phyloP scores from a whole-genome alignment of 257 asterid genomes.

The Fraxinus anomala region DNA sequence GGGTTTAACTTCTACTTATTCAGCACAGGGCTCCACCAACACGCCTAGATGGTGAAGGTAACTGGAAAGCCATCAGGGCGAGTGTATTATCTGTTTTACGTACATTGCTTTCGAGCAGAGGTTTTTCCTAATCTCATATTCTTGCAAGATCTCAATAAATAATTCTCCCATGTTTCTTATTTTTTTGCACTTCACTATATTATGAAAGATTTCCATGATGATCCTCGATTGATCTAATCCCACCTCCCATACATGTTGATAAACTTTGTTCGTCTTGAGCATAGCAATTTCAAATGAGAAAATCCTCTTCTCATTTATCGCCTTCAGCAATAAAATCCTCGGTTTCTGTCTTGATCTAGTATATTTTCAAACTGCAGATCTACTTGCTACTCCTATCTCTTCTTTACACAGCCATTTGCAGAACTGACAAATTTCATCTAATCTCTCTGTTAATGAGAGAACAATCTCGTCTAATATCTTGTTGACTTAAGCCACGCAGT shows the following conservation, averaged over 20 bases:
- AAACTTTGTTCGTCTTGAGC: neutral
- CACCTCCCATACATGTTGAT: neutral
- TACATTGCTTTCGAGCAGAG: neutral
- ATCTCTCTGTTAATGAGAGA: neutral
- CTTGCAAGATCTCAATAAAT: neutral
- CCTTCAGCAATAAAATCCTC: neutral
- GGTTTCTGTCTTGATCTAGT: no score
- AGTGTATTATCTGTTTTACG: neutral
- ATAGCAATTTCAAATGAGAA: neutral
- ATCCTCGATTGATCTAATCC: neutral
- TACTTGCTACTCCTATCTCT: neutral
- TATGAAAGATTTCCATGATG: neutral
- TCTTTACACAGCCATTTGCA: neutral
- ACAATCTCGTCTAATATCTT: neutral
- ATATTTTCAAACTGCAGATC: neutral
- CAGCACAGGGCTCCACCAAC: neutral
- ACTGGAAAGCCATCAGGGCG: neutral
- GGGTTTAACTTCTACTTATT: neutral
- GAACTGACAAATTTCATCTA: neutral
- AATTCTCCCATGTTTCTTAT: neutral
- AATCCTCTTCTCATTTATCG: neutral
- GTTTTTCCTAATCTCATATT: neutral
- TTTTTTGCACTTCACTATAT: no score
- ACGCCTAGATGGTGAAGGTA: no score
- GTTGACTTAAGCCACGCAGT: neutral